A percentile compares a stretch with the other conserved stretches of the same genome.
phyloP scores from a whole-genome alignment of 768 basidiomycete genomes.

The Panaeolus papilionaceus region DNA sequence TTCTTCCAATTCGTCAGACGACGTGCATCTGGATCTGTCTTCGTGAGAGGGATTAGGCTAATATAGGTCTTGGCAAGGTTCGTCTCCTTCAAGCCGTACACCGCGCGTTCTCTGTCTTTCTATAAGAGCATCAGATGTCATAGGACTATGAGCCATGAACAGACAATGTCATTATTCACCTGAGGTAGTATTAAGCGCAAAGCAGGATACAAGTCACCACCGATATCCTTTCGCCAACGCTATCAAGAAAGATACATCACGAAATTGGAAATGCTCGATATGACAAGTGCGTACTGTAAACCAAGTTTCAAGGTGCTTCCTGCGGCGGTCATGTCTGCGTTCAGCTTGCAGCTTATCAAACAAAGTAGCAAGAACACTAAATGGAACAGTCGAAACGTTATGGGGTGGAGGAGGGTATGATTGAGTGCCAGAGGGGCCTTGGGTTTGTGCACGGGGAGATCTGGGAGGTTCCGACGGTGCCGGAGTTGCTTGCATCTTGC shows the following conservation, averaged over 20 bases:
- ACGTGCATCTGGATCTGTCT: constrained; percentile 80
- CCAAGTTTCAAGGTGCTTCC: constrained; percentile 75
- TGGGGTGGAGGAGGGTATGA: constrained; percentile 62
- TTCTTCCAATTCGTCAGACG: constrained; percentile 91
- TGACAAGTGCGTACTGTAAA: constrained; percentile 66
- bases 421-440: constrained; percentile 16
- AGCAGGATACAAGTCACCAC: constrained; percentile 88
- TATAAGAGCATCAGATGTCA: constrained; percentile 36
- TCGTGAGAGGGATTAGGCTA: constrained; percentile 84
- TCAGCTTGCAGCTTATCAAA: constrained; percentile 80
- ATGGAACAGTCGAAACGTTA: constrained; percentile 73
- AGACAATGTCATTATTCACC: constrained; percentile 41
- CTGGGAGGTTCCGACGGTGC: constrained; percentile 64
- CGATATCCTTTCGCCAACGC: constrained; percentile 89
- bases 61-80: constrained; percentile 93
- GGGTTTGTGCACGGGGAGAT: constrained; percentile 30
- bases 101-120: constrained; percentile 93
- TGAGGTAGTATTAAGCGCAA: constrained; percentile 91
- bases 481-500: constrained; percentile 69
- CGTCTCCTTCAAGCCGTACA: constrained; percentile 95
- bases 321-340: constrained; percentile 75
- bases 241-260: constrained; percentile 36
- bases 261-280: background rate
- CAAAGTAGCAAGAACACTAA: constrained; percentile 68
- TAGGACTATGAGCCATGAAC: constrained; percentile 9